A percentile compares a stretch with the other conserved stretches of the same genome.
Evolutionary conservation across 2,329 filamentous ascomycete genomes (phyloP).

Genomic region (Fusarium praegraminearum): DNA sequence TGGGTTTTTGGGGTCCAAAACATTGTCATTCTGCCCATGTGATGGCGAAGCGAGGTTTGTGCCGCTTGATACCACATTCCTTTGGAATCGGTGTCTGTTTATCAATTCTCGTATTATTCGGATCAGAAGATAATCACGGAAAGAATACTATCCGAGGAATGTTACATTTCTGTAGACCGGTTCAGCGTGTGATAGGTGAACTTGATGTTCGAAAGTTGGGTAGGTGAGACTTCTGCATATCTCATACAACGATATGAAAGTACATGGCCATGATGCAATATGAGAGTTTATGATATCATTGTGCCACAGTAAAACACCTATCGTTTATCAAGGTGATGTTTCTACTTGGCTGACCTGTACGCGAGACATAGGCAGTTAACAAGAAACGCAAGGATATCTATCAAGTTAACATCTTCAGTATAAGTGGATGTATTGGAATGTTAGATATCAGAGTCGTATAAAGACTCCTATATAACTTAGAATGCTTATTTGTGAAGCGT

Average conservation of each 20-base stretch:
- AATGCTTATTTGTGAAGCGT: not conserved
- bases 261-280: not conserved
- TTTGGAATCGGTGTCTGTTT: not conserved
- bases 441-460: not conserved
- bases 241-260: not conserved
- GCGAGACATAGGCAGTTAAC: not conserved
- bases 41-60: not conserved
- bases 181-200: not conserved
- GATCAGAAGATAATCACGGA: not conserved
- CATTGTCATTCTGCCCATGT: not conserved
- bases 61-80: not conserved
- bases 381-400: not conserved
- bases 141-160: not conserved
- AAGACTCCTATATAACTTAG: not conserved
- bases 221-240: not conserved
- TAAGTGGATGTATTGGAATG: not conserved
- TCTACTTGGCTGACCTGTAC: not conserved
- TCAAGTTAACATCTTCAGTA: not conserved
- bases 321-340: not conserved
- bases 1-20: constrained; percentile 1
- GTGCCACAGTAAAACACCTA: not conserved
- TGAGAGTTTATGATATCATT: not conserved
- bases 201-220: not conserved
- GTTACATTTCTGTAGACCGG: not conserved
- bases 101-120: not conserved